Evolutionary conservation across 257 asterid genomes (phyloP), one percentile per base, ranked within the genome.

Genomic region (Fraxinus cuspidata): DNA sequence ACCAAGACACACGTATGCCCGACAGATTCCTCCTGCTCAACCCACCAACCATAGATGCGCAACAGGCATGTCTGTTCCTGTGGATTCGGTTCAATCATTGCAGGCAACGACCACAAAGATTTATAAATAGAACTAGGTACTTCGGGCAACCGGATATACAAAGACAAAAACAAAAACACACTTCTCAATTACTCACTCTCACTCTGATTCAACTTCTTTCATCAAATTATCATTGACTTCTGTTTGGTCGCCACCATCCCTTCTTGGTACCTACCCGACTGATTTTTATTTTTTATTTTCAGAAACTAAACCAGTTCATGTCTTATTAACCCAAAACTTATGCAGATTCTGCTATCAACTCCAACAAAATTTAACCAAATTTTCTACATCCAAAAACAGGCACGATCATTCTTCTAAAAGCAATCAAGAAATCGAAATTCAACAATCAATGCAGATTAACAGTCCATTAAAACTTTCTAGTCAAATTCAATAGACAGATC

Each of bases 401-500:
- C 60, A 79, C 77, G 78, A 84, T n/a, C 53, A 77, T 70, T 65
- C 72, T 79, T 74, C 15, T 2, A 15, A 67, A 66, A 69, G 74
- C 79, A 77, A 76, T 73, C 87, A 81, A 84, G 79, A 87, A 82
- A 70, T 77, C 77, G 38, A 78, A 81, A 77, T 75, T 75, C 68
- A 76, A 79, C 73, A 82, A 80, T 76, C 84, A 87, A 89, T 85
- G 86, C 77, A 77, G 76, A 80, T 83, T 74, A 81, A 70, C 37
- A 82, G 77, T 63, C 77, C 81, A 73, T 71, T 40, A 44, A 82
- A 75, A 71, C 60, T 73, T 73, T 63, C 74, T 77, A 80, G 85
- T 84, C 28, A 80, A 78, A 77, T 34, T 74, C 72, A 84, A 81
- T 81, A 90, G 82, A 70, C 71, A 77, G 82, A 86, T 87, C 92